Base-by-base conservation (phyloP, 2,329 filamentous ascomycete genomes). In the Fusarium pininemorale region DNA sequence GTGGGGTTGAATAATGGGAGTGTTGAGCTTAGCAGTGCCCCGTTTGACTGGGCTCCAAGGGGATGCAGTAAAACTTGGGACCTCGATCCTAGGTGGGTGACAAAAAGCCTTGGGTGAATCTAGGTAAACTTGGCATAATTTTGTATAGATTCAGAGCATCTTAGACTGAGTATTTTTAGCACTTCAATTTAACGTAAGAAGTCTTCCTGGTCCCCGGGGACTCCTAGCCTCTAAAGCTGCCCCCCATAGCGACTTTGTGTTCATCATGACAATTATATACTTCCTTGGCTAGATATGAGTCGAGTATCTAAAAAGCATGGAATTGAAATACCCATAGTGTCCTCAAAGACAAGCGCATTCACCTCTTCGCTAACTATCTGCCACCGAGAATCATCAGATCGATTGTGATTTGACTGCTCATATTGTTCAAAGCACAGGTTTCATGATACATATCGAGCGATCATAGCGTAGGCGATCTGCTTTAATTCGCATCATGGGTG, bases 1-100 rank as follows among this genome's bases (percentile, higher is more conserved):
- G 77, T 78, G 75, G 77, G 76, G 76, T 75, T 63, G 48, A 58
- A 69, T 55, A 67, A 63, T 71, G 64, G 59, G 66, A 73, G 73
- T 69, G 70, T 68, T 45, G 63, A 75, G 67, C 69, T 72, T 64
- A 72, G 61, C 60, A 73, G 24, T 30, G 73, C 76, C 75, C 76
- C 76, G 62, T 76, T 63, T 67, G 63, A 51, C 62, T 64, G 63
- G 62, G 66, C 39, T 60, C 32, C 32, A 35, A 3, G 32, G 32
- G 32, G 32, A 35, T 35, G 32, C 32, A 35, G 4, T 35, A 16
- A 35, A 35, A 35, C 32, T 35, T 16, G 8, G 32, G 32, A 35
- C 32, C 32, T 35, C 32, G 9, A 35, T 35, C 32, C 32, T 16
- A 35, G 32, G 15, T 16, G 9, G 32, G 32, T 35, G 32, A 35